A percentile compares a stretch with the other conserved stretches of the same genome.
phyloP scores from a whole-genome alignment of 805 yeast genomes.

The Saccharomycopsis javanensis region DNA sequence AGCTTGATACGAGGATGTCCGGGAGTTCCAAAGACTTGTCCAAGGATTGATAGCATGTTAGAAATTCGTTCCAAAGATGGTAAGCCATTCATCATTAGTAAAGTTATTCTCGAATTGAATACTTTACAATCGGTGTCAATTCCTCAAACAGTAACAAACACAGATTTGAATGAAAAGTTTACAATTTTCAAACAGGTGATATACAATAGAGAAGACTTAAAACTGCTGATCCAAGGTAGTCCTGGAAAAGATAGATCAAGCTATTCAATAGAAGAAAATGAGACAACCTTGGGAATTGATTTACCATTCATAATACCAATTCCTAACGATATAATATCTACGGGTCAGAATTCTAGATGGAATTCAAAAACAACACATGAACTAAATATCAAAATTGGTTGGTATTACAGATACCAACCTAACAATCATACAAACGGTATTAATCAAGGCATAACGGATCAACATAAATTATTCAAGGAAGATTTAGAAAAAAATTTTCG shows the following conservation, averaged over 20 bases:
- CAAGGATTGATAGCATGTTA: conserved; percentile 48
- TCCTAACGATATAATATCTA: conserved; percentile 43
- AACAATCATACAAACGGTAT: background rate
- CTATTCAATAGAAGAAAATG: conserved; percentile 23
- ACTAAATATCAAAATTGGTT: conserved; percentile 29
- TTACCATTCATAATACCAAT: conserved; percentile 50
- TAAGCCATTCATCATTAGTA: conserved; percentile 36
- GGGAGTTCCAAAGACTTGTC: conserved; percentile 52
- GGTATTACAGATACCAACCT: conserved; percentile 14
- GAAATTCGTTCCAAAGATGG: conserved; percentile 45
- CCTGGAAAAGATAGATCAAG: conserved; percentile 11
- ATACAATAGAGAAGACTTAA: conserved; percentile 21
- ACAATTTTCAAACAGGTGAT: conserved; percentile 30
- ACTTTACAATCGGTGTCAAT: conserved; percentile 41
- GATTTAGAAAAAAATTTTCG: background rate
- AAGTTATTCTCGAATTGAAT: conserved; percentile 38
- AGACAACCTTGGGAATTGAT: conserved; percentile 43
- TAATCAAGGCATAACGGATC: background rate
- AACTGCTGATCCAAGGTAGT: background rate
- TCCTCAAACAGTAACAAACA: conserved; percentile 31
- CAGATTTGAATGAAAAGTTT: conserved; percentile 28
- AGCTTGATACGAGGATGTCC: conserved; percentile 59
- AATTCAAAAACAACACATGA: conserved; percentile 39
- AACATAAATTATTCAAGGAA: background rate
- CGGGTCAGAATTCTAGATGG: conserved; percentile 40